These are phyloP conservation scores for Trematosphaeria pertusa DNA, from an alignment of 2,329 filamentous ascomycete genomes.

Conservation along the genomic window DNA sequence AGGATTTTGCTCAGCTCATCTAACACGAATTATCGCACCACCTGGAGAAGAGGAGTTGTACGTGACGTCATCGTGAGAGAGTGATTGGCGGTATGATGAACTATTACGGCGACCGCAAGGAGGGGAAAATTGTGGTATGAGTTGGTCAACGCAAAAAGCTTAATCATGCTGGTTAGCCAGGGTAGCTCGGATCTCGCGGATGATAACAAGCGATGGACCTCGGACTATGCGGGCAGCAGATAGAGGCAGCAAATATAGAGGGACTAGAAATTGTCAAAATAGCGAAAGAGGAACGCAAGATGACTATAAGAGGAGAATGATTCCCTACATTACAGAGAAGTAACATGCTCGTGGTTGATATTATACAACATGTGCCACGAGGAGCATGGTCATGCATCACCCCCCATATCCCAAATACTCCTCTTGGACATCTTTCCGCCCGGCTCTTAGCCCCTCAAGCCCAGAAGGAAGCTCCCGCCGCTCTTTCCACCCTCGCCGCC, in stretches of 20 bases:
- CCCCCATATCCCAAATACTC: conserved; percentile 3
- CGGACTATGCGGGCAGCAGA: too few species aligned
- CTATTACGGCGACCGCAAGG: not conserved
- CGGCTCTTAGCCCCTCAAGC: conserved; percentile 65
- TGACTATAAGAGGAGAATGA: conserved; percentile 42
- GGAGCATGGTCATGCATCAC: conserved; percentile 29
- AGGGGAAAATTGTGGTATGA: not conserved
- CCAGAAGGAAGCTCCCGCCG: conserved; percentile 69
- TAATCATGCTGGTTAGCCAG: too few species aligned
- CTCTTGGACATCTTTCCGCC: too few species aligned
- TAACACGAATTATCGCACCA: not conserved
- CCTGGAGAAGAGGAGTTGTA: not conserved
- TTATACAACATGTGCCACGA: conserved; percentile 38
- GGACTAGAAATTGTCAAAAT: not conserved
- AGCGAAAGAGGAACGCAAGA: conserved; percentile 3
- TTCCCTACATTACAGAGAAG: conserved; percentile 43
- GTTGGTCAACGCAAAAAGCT: too few species aligned
- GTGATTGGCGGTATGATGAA: not conserved
- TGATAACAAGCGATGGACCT: too few species aligned
- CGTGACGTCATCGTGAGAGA: conserved; percentile 7
- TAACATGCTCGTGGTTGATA: conserved; percentile 32
- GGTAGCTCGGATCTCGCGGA: too few species aligned
- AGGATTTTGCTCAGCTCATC: not conserved
- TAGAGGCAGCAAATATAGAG: not conserved
- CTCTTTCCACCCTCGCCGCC: conserved; percentile 65